Evolutionary conservation across 345 rosid genomes (phyloP), one percentile per base, ranked within the genome.

Genomic region (Chamaenerion angustifolium): DNA sequence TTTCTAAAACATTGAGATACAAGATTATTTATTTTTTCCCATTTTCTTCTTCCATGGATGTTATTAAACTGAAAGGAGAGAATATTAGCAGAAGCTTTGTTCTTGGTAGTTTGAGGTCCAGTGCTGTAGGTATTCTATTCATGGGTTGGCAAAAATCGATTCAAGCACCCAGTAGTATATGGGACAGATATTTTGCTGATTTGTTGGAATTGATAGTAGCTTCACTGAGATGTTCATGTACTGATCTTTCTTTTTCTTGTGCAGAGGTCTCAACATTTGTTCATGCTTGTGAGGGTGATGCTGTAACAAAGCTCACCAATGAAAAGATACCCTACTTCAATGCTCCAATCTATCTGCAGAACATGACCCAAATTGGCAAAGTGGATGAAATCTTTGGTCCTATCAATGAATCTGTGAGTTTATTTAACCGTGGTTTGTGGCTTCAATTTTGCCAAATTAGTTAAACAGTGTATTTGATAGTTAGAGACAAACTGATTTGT

Each of bases 231-330:
- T 31, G 37, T 31, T 1, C 17, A 31, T 31, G 37, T 31, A 5
- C 17, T 41, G 31, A 15, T 2, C 25, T 21, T 40, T 16, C 42
- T 44, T 45, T 16, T 41, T 40, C 35, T 60, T 60, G 45, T 71
- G 67, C 50, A 81, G 98, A 92, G 82, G 71, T 84, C 49, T 76
- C 93, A 11, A 51, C 87, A 0, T 92, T 87, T 65, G 58, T 87
- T 45, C 96, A 92, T 52, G 89, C 89, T 3, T 80, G 90, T n/a
- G 98, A 92, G 69, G 98, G 95, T n/a, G 98, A 92, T 40, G 98
- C 95, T 2, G 98, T 92, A 64, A 80, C 88, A 1, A 92, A 79
- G 60, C 92, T 90, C 45, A 68, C 76, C 11, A 70, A 81, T 37
- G 94, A 81, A 72, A 86, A 81, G 68, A 75, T 90, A 21, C 98